phyloP scores from a whole-genome alignment of 129 eudicot genomes.

The Saposhnikovia divaricata region DNA sequence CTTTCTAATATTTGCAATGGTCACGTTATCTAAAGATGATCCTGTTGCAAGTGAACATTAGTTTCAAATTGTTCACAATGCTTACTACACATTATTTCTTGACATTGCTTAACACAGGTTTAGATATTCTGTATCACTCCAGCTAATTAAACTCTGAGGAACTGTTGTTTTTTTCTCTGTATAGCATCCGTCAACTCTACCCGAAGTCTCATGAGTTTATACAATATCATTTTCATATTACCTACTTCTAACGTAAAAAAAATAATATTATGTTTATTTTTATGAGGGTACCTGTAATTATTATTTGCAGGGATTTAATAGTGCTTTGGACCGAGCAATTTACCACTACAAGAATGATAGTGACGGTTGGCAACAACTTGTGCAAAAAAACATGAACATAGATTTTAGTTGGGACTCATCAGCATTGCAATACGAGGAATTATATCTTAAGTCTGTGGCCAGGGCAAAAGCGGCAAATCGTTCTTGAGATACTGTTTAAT shows the following conservation, averaged over 20 bases:
- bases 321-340: conserved; percentile 81
- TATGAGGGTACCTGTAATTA: neutral
- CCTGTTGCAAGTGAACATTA: neutral
- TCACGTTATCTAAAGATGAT: neutral
- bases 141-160: neutral
- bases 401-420: conserved; percentile 98
- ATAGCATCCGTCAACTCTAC: neutral
- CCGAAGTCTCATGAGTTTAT: neutral
- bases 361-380: conserved; percentile 70
- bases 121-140: neutral
- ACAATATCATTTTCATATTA: neutral
- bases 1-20: neutral
- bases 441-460: conserved; percentile 62
- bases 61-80: neutral
- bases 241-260: neutral
- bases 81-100: neutral
- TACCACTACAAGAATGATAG: conserved; percentile 39
- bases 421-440: conserved; percentile 74
- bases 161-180: neutral
- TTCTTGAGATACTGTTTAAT: conserved; percentile 18
- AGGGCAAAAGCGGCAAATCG: conserved; percentile 60
- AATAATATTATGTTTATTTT: neutral
- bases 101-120: neutral
- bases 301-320: conserved; percentile 52
- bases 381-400: conserved; percentile 73